Evolutionary conservation across 495 filamentous ascomycete genomes (phyloP), one percentile per base, ranked within the genome.

Genomic region (Emericellopsis terricola): DNA sequence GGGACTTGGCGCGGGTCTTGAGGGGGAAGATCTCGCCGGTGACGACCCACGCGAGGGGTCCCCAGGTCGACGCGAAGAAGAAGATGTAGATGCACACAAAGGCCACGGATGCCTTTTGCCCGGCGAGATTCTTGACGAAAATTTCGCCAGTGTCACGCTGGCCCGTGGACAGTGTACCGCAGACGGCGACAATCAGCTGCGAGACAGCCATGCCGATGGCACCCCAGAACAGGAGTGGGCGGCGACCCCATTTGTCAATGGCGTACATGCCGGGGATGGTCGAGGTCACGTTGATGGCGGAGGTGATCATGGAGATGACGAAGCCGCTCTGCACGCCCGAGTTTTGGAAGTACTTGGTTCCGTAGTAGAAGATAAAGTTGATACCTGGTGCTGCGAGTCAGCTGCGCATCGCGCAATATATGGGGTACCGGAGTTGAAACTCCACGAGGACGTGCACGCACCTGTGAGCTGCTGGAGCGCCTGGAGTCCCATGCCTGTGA

Each of bases 21-120:
- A 83, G 68, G 38, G 77, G 77, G 68, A 71, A 83, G 51, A 76
- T 73, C 53, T 83, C 78, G 37, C 77, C 78, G 37, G 81, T 76
- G 28, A 81, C 67, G 38, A 83, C 73, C 78, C 78, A 81, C 34
- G 69, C 76, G 37, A 38, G 60, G n/a, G 76, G 75, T 34, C 78
- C 78, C 77, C 75, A 82, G 3, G 71, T 72, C 10, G 57, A 63
- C 15, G 76, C 76, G 46, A 78, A 80, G 58, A 73, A 72, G 50
- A 76, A 69, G 41, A 81, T 78, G 64, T 80, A 80, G 56, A 81
- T 69, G 51, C 73, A 74, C 36, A 76, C 69, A 49, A 79, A 81
- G 1, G 77, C 64, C 31, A 81, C 72, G 37, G 62, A 59, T 6
- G 66, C 57, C 16, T 52, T 49, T 36, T 66, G 27, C n/a, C 27